phyloP scores from a whole-genome alignment of 331 rosid genomes.

The Malus hybrid region DNA sequence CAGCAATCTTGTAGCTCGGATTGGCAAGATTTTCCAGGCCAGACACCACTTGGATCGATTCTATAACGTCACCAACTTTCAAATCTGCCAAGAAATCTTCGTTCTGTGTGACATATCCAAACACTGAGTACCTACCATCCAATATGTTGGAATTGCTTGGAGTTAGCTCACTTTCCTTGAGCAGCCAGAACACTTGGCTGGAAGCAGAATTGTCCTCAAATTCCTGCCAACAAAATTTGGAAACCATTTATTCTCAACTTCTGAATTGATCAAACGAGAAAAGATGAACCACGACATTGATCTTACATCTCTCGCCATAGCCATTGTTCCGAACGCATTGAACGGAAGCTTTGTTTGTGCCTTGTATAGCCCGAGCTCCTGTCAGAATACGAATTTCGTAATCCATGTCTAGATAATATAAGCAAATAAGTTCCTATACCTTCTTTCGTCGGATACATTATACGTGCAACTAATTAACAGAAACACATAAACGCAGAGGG shows the following conservation, averaged over 20 bases:
- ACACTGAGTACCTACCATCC: conserved; percentile 91
- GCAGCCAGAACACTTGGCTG: conserved; percentile 90
- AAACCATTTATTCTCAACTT: not conserved
- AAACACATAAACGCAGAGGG: not conserved
- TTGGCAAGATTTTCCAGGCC: conserved; percentile 82
- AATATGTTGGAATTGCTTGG: conserved; percentile 92
- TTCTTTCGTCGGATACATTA: not conserved
- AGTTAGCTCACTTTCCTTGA: conserved; percentile 94
- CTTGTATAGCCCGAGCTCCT: conserved; percentile 98
- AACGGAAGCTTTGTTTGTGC: conserved; percentile 96
- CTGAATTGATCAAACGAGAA: not conserved
- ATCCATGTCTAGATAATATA: not conserved
- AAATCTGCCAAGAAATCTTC: conserved; percentile 85
- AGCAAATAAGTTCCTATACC: not conserved
- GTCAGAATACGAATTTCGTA: conserved; percentile 11
- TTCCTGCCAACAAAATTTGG: conserved; percentile 41
- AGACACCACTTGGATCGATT: conserved; percentile 81
- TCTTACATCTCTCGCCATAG: conserved; percentile 97
- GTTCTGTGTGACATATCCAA: conserved; percentile 82
- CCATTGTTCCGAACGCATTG: conserved; percentile 99
- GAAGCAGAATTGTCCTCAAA: conserved; percentile 88
- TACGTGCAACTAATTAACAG: not conserved
- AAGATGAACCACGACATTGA: not conserved
- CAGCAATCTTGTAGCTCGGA: conserved; percentile 95
- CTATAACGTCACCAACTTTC: conserved; percentile 94